Base-by-base conservation (phyloP, 495 filamentous ascomycete species). In the Rhypophila decipiens region DNA sequence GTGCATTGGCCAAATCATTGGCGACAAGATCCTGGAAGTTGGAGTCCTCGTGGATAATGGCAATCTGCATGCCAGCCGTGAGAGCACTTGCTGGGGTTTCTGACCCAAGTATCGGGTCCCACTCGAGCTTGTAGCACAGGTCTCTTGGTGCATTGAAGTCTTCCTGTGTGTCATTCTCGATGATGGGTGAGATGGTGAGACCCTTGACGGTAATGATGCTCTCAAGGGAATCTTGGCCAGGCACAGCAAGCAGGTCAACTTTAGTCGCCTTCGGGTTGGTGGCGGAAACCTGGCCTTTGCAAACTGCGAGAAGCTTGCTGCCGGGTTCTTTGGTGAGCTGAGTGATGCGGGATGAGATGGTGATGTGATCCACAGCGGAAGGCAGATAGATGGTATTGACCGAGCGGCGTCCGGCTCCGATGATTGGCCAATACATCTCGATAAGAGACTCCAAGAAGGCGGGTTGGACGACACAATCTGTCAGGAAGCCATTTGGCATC, bases 91-190 rank as follows among this genome's bases (percentile, higher is more conserved):
- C 37, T 13, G 39, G 34, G n/a, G 50, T 31, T 11, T 44, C 39
- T 50, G 61, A 48, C 22, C 66, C 55, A 4, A 69, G 57, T 15
- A 73, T 68, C 0, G 65, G 74, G 50, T 78, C 75, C 69, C 73
- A 80, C 19, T 75, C 68, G 15, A 76, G 43, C 52, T 75, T 78
- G 49, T 73, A 80, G 53, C 70, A 73, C 7, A 73, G 60, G 49
- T 73, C 67, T 8, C 63, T 53, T n/a, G 60, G 53, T 4, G 47
- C 47, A 15, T 56, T 52, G 11, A 55, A 27, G 15, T 65, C 56
- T 3, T 46, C 39, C 35, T 64, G 51, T 2, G 49, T 42, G 10
- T 67, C 64, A 12, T 55, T 58, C 31, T 73, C 66, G 17, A 72
- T 39, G 11, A 73, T 66, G 12, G 70, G 70, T 4, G 67, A 60